Evolutionary conservation across 2,329 filamentous ascomycete species (phyloP), one percentile per base, ranked within the genome.

Genomic region (Scorias spongiosa): DNA sequence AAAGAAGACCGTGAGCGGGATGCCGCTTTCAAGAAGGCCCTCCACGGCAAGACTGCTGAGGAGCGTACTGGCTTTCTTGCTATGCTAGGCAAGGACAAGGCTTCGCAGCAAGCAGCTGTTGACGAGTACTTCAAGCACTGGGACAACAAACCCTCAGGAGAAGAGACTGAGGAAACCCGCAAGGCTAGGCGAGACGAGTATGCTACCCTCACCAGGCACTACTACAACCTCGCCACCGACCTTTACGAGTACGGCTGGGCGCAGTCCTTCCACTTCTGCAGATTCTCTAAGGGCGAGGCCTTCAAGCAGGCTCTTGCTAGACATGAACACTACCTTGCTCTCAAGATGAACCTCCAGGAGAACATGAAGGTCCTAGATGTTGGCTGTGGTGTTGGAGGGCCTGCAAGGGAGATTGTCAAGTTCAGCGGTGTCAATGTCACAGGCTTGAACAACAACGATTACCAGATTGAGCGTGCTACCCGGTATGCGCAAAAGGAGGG

Each of bases 401-500:
- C 91, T 17, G 91, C 89, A 6, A 78, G 88, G 49, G 88, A 96
- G 70, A 96, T 98, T 57, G 85, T 84, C 67, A 93, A 93, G 68
- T 98, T 98, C 69, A 82, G 85, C 10, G 89, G 84, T 48, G 82
- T 78, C 55, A 86, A 95, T 56, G 76, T 96, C 50, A 81, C 86
- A 18, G 91, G 91, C 38, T 69, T 96, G 63, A 98, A 96, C 78
- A 96, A 95, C 78, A 96, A 96, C 66, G 86, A 95, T 69, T 98
- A 98, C 72, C 91, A 96, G 70, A 94, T 96, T 53, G 78, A 95
- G 62, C 84, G 91, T 52, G 89, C 88, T n/a, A 87, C 79, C 11
- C 71, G 74, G 44, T 94, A 95, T 61, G 86, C 88, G 2, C 66
- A 74, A 49, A 85, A 86, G 66, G 85, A 93, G 66, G 80, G 81